Evolutionary conservation across 2,329 filamentous ascomycete genomes (phyloP), one percentile per base, ranked within the genome.

Genomic region (Cercospora sp.): DNA sequence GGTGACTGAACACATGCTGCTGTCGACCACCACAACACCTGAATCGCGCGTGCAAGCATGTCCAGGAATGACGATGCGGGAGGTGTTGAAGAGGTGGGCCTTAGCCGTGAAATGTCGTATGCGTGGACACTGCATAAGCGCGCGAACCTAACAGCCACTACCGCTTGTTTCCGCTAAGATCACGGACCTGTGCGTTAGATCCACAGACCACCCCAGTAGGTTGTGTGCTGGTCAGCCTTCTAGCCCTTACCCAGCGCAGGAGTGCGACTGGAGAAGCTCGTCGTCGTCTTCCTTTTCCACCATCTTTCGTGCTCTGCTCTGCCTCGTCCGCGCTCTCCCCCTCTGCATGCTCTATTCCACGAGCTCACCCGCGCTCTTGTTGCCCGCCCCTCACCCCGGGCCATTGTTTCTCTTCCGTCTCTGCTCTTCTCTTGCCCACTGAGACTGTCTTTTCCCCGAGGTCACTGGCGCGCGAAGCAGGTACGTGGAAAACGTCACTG

Each of bases 401-500:
- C 45, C 20, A 12, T 51, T 51, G 18, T 51, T 51, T 51, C 18
- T 23, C 45, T 9, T 31, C 26, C 53, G 12, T 30, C 26, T 31
- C 26, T 48, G 33, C 23, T 16, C 42, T 57, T 23, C 59, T 31
- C 36, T 60, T 51, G 26, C 33, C 39, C 48, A n/a, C 30, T 18
- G n/a, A 26, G 9, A 30, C 48, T 57, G n/a, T 8, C 30, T 2
- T 23, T 20, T 51, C 26, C 9, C 18, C 36, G 36, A 48, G 59
- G 18, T 30, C 36, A 48, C 59, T 42, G 36, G 36, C 28, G 58
- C 48, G 26, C 33, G 33, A 45, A 30, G 59, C 59, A 61, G 59
- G 59, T 61, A 61, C 59, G 59, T 61, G 18, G 33, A n/a, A 51
- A 20, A 61, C 31, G 59, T 61, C 64, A 61, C 36, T 55, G 61